These are phyloP conservation scores for Collybiopsis confluens DNA, from an alignment of 768 basidiomycete species.

Conservation along the genomic window DNA sequence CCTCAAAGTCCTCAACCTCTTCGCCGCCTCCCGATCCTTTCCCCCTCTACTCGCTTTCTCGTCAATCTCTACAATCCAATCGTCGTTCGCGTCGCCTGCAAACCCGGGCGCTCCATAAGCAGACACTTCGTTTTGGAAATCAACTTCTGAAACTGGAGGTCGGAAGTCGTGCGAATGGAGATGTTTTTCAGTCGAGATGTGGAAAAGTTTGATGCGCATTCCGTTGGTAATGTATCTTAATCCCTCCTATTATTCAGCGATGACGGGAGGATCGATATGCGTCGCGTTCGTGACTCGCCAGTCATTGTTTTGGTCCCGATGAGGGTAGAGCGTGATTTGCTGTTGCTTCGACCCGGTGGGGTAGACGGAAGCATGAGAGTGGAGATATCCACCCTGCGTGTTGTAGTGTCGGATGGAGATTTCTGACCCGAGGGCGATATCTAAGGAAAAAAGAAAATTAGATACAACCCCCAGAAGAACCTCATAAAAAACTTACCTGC, in stretches of 20 bases:
- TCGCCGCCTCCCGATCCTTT: constrained; percentile 60
- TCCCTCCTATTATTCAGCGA: constrained; percentile 24
- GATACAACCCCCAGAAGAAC: neutral
- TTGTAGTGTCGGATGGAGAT: constrained; percentile 87
- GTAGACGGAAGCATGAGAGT: constrained; percentile 89
- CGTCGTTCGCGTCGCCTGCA: constrained; percentile 87
- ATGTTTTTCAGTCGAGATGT: constrained; percentile 75
- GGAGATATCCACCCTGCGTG: constrained; percentile 98
- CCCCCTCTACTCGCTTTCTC: constrained; percentile 44
- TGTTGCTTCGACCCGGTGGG: constrained; percentile 93
- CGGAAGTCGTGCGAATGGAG: constrained; percentile 95
- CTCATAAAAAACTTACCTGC: constrained; percentile 39
- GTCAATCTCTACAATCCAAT: constrained; percentile 87
- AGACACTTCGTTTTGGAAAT: constrained; percentile 98
- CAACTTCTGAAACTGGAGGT: constrained; percentile 93
- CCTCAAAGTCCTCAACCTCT: constrained; percentile 72
- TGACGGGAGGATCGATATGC: constrained; percentile 14
- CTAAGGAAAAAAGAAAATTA: constrained; percentile 29
- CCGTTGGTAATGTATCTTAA: constrained; percentile 62
- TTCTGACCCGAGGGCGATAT: constrained; percentile 80
- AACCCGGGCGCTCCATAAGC: constrained; percentile 88
- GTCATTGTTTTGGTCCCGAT: constrained; percentile 93
- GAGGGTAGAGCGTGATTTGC: constrained; percentile 98
- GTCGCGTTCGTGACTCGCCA: constrained; percentile 86
- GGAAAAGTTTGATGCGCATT: constrained; percentile 75